Base-by-base conservation (phyloP, 1,139 yeast genomes). In the Candida smagusa region DNA sequence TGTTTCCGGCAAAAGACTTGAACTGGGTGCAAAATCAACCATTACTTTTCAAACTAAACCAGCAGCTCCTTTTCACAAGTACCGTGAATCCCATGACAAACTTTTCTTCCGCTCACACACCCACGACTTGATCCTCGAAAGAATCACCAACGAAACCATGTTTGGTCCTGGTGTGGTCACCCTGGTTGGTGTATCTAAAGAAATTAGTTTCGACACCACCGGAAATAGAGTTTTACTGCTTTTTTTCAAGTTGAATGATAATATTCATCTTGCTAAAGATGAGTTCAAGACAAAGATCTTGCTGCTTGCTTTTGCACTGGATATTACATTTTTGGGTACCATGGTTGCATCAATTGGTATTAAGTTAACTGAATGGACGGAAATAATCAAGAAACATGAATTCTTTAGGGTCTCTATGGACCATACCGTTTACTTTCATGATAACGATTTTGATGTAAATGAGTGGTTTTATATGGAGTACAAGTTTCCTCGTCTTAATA, bases 361-460 rank as follows among this genome's bases (percentile, higher is more conserved):
- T 7, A 37, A 30, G 9, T 19, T 41, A 9, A 37, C 31, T 21
- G 37, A 41, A 24, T 36, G 39, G 40, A 33, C 36, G 5, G 12
- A 26, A n/a, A 30, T 29, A 23, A 35, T 28, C 48, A 38, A 28
- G 53, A 50, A 27, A 37, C 34, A 44, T 9, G 40, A 45, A 31
- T 68, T 62, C 47, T 64, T 61, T 52, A 55, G 72, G 35, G 74
- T 70, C 2, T 63, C 69, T 37, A 58, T 70, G 49, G 74, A 69
- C 47, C 74, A 69, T 43, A 41, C 64, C n/a, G 49, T 68, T 16
- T 65, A 56, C 44, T 62, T 59, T 51, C 74, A 69, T 42, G 71
- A 65, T 38, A 43, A 41, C 2, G 56, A 63, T 37, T 65, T 54
- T 34, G 67, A 67, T 46, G 60, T 71, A 3, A 61, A 65, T 24